Conservation (phyloP, 2,329 filamentous ascomycete species). For the Beauveria caledonica region DNA sequence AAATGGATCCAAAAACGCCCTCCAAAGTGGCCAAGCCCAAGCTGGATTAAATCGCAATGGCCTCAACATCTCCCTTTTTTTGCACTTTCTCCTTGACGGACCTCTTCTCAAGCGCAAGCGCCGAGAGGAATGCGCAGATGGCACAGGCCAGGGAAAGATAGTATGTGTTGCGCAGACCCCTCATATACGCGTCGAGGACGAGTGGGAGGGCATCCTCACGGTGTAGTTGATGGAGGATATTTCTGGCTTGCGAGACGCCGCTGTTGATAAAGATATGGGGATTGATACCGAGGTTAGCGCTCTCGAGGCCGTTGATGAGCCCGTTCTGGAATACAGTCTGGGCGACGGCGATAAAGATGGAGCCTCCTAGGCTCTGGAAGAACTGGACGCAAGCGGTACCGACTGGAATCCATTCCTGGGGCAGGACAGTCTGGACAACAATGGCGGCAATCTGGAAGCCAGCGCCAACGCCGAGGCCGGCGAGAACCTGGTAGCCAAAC, state of each 20-base stretch:
- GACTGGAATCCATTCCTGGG: constrained; percentile 31
- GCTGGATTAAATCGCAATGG: constrained; percentile 15
- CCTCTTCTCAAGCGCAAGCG: constrained; percentile 41
- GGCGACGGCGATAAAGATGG: constrained; percentile 44
- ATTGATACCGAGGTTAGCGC: constrained; percentile 35
- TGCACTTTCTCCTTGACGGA: constrained; percentile 39
- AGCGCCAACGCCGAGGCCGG: constrained; percentile 34
- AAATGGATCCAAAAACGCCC: not conserved
- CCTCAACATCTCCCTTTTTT: constrained; percentile 20
- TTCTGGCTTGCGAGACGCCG: constrained; percentile 42
- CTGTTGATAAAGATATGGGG: constrained; percentile 41
- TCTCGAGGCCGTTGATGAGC: constrained; percentile 43
- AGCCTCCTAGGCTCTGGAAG: constrained; percentile 36
- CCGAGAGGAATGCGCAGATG: constrained; percentile 35
- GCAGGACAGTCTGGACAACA: constrained; percentile 34
- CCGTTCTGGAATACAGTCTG: constrained; percentile 62
- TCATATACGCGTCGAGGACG: constrained; percentile 42
- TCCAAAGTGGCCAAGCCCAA: not conserved
- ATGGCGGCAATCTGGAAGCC: constrained; percentile 34
- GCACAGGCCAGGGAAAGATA: constrained; percentile 44
- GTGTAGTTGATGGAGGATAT: constrained; percentile 33
- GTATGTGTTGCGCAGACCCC: constrained; percentile 41
- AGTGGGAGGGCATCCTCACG: constrained; percentile 32
- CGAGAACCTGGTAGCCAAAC: constrained; percentile 37
- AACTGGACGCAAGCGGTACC: constrained; percentile 37